phyloP scores from a whole-genome alignment of 2,329 filamentous ascomycete genomes.

The Cladosporium sp. region DNA sequence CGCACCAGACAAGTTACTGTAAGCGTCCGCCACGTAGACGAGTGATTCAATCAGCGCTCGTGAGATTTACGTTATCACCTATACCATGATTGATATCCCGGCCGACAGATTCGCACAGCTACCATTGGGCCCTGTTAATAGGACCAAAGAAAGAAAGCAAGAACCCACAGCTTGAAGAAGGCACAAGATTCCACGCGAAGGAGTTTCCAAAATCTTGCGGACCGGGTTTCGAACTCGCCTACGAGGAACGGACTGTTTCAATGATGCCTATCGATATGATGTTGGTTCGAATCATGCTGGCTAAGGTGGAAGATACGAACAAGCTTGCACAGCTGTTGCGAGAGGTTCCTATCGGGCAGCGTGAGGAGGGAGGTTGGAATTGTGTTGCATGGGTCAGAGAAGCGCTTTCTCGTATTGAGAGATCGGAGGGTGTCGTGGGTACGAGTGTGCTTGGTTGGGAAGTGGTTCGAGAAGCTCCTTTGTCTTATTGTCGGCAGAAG shows the following conservation, averaged over 20 bases:
- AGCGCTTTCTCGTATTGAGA: constrained; percentile 36
- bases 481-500: constrained; percentile 44
- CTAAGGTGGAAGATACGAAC: background rate
- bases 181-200: constrained; percentile 1
- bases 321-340: background rate
- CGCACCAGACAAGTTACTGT: too few species aligned
- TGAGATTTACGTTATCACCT: background rate
- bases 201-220: background rate
- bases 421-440: constrained; percentile 37
- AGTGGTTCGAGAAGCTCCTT: constrained; percentile 38
- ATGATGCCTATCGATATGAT: constrained; percentile 7
- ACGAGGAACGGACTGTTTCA: background rate
- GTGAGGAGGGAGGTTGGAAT: constrained; percentile 39
- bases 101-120: background rate
- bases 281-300: constrained; percentile 7
- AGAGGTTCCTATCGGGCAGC: background rate
- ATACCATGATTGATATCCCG: too few species aligned
- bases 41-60: too few species aligned
- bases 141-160: background rate
- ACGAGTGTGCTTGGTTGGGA: constrained; percentile 38
- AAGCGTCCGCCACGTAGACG: too few species aligned
- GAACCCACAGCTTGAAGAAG: background rate
- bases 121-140: constrained; percentile 12
- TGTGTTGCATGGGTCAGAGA: constrained; percentile 48
- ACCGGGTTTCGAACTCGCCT: background rate